These are phyloP conservation scores for Leccinum aurantiacum DNA, from an alignment of 768 basidiomycete genomes.

Conservation along the genomic window DNA sequence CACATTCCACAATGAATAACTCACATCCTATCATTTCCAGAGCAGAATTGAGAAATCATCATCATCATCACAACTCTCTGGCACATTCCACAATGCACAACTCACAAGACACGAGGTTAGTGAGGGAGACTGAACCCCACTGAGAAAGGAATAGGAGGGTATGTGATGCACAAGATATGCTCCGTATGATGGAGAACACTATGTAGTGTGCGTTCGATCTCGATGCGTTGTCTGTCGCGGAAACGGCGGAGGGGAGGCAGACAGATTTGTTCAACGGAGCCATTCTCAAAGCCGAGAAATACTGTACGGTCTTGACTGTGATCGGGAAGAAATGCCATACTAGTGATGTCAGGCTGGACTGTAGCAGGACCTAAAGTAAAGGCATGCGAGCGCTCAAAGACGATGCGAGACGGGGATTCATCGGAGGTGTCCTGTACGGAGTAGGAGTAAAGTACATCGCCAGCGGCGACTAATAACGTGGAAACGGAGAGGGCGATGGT, in stretches of 20 bases:
- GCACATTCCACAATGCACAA: too few relatives aligned
- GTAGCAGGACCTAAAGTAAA: constrained; percentile 35
- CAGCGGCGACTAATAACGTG: constrained; percentile 62
- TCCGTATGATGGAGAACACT: constrained; percentile 43
- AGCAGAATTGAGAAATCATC: too few relatives aligned
- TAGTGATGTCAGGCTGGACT: constrained; percentile 51
- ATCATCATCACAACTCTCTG: too few relatives aligned
- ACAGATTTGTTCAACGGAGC: constrained; percentile 50
- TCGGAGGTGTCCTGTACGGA: constrained; percentile 38
- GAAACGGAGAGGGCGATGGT: constrained; percentile 53
- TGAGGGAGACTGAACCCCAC: constrained; percentile 47
- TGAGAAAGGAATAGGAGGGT: constrained; percentile 58
- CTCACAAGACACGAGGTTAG: constrained; percentile 23
- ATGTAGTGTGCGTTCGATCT: constrained; percentile 23
- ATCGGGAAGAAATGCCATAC: constrained; percentile 49
- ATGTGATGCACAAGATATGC: constrained; percentile 46
- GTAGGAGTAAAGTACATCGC: constrained; percentile 57
- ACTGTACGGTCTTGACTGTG: constrained; percentile 43
- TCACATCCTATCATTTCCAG: too few relatives aligned
- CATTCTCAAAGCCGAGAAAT: constrained; percentile 60
- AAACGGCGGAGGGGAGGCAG: constrained; percentile 25
- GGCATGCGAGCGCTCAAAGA: constrained; percentile 46
- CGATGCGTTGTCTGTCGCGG: constrained; percentile 14
- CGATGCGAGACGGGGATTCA: constrained; percentile 42
- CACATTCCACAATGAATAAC: too few relatives aligned